These are phyloP conservation scores for Coelastrella sp. DNA, from an alignment of 139 green algal species.

Conservation along the genomic window DNA sequence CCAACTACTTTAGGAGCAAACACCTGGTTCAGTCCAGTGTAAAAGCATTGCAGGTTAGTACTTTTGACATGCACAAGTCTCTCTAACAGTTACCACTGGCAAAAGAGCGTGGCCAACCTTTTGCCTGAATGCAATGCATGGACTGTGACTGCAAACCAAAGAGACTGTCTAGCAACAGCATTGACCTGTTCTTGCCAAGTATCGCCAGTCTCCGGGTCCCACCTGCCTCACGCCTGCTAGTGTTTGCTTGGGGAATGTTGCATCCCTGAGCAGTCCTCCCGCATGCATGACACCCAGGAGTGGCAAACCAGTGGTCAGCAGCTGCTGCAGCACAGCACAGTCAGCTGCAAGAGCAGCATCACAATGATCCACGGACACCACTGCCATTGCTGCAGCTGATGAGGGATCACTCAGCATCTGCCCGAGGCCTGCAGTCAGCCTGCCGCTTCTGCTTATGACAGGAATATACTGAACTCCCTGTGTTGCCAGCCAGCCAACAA, in stretches of 20 bases:
- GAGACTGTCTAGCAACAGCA: too few species aligned
- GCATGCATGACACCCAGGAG: constrained; percentile 69
- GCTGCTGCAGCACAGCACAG: background rate
- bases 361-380: constrained; percentile 47
- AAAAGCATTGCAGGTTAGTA: background rate
- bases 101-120: too few species aligned
- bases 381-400: constrained; percentile 13
- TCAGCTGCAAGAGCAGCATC: constrained; percentile 54
- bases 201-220: background rate
- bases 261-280: constrained; percentile 74
- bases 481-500: constrained; percentile 70
- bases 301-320: background rate
- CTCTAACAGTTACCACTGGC: too few species aligned
- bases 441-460: constrained; percentile 69
- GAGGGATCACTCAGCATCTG: background rate
- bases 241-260: constrained; percentile 62
- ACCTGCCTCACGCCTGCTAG: constrained; percentile 53
- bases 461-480: constrained; percentile 48
- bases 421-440: background rate
- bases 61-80: too few species aligned
- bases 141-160: too few species aligned
- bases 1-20: constrained; percentile 63
- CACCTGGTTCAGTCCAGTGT: background rate
- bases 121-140: too few species aligned
- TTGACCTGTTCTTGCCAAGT: too few species aligned